Evolutionary conservation across 2,329 filamentous ascomycete species (phyloP).

Genomic region (Fusarium sororula): DNA sequence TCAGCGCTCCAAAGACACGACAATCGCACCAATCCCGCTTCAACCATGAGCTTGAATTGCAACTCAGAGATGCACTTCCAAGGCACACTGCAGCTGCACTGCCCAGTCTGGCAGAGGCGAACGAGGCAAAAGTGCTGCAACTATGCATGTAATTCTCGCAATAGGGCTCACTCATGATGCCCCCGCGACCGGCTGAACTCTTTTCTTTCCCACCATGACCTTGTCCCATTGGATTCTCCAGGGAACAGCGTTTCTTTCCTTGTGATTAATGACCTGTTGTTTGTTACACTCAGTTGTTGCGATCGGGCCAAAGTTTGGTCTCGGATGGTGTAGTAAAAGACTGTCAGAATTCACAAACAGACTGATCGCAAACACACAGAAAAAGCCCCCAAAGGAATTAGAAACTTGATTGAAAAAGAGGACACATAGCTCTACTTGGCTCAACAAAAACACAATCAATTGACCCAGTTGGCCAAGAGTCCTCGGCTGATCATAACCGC

Average conservation of each 20-base stretch:
- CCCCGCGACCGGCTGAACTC: slow-evolving; percentile 4
- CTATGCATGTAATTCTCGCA: slow-evolving; percentile 27
- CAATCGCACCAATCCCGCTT: not conserved
- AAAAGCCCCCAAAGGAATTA: not conserved
- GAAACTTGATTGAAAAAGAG: not conserved
- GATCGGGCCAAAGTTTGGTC: slow-evolving; percentile 10
- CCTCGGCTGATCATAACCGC: slow-evolving; percentile 27
- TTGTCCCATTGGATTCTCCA: slow-evolving; percentile 8
- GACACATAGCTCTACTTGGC: not conserved
- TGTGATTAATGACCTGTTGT: not conserved
- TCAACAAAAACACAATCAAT: not conserved
- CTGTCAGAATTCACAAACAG: not conserved
- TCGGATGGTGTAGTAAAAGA: slow-evolving; percentile 11
- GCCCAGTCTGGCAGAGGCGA: not conserved
- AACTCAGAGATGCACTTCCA: slow-evolving; percentile 20
- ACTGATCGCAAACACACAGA: not conserved
- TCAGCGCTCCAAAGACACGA: not conserved
- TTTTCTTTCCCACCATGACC: not conserved
- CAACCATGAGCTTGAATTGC: slow-evolving; percentile 6
- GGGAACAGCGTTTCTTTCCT: not conserved
- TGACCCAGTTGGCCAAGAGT: slow-evolving; percentile 17
- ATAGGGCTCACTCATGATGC: slow-evolving; percentile 26
- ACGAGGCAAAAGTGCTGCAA: slow-evolving; percentile 11
- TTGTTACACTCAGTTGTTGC: slow-evolving; percentile 3
- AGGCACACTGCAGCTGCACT: slow-evolving; percentile 22